These are phyloP conservation scores for Saccharum hybrid DNA, from an alignment of 202 grass and related monocot genomes.

Conservation along the genomic window DNA sequence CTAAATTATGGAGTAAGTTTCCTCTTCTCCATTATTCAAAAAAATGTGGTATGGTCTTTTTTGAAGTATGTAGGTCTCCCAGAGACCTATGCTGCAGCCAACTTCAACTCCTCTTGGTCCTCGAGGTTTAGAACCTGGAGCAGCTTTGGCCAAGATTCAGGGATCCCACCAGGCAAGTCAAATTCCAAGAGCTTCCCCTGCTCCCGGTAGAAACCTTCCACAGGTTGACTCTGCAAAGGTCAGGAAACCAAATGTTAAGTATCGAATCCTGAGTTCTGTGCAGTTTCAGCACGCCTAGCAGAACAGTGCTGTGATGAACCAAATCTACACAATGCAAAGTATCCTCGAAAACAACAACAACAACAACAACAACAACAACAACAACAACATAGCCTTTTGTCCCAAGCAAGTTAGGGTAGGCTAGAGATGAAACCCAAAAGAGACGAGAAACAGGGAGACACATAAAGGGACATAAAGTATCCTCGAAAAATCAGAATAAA, in stretches of 20 bases:
- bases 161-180: constrained; percentile 83
- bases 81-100: constrained; percentile 55
- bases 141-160: constrained; percentile 85
- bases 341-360: too few species aligned
- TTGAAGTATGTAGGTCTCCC: neutral
- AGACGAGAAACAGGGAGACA: too few species aligned
- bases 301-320: neutral
- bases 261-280: neutral
- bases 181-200: constrained; percentile 82
- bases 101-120: constrained; percentile 66
- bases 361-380: too few species aligned
- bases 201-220: constrained; percentile 70
- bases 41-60: constrained; percentile 37
- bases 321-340: neutral
- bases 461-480: too few species aligned
- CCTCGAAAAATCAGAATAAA: neutral
- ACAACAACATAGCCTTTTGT: too few species aligned
- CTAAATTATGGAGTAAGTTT: constrained; percentile 46
- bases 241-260: constrained; percentile 20
- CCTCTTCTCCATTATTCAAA: constrained; percentile 60
- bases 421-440: too few species aligned
- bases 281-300: neutral
- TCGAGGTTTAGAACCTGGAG: constrained; percentile 77
- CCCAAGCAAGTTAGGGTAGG: too few species aligned
- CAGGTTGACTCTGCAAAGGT: constrained; percentile 67